These are phyloP conservation scores for Penstemon eatonii DNA, from an alignment of 257 asterid species.

Conservation along the genomic window DNA sequence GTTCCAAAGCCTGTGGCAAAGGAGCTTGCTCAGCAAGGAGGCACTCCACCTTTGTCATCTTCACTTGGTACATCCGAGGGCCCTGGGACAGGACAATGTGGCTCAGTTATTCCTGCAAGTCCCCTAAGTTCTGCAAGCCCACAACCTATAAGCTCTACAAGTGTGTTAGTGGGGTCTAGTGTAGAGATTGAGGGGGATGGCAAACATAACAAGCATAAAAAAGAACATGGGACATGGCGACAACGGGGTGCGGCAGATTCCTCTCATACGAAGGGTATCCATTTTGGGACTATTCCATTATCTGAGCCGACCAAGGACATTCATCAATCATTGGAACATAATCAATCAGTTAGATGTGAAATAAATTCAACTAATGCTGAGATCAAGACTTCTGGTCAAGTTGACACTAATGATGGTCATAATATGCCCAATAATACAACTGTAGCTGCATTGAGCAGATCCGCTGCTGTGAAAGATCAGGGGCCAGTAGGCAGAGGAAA, in stretches of 20 bases:
- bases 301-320: conserved; percentile 42
- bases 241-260: conserved; percentile 53
- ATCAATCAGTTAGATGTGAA: conserved; percentile 37
- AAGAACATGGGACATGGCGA: conserved; percentile 64
- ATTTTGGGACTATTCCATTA: conserved; percentile 32
- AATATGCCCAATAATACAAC: conserved; percentile 27
- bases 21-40: conserved; percentile 85
- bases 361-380: conserved; percentile 35
- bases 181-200: conserved; percentile 44
- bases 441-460: conserved; percentile 31
- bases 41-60: conserved; percentile 38
- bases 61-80: conserved; percentile 39
- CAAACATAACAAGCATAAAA: conserved; percentile 52
- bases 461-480: conserved; percentile 53
- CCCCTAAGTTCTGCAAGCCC: conserved; percentile 27
- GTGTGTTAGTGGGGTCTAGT: conserved; percentile 32
- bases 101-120: conserved; percentile 34
- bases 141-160: conserved; percentile 34
- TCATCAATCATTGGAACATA: conserved; percentile 35
- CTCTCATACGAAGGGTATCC: conserved; percentile 33
- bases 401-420: conserved; percentile 30
- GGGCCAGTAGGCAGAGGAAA: conserved; percentile 62
- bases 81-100: conserved; percentile 37
- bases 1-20: conserved; percentile 90
- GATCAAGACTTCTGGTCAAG: conserved; percentile 26